Evolutionary conservation across 2,329 filamentous ascomycete genomes (phyloP).

Genomic region (Acrocalymma vagum): DNA sequence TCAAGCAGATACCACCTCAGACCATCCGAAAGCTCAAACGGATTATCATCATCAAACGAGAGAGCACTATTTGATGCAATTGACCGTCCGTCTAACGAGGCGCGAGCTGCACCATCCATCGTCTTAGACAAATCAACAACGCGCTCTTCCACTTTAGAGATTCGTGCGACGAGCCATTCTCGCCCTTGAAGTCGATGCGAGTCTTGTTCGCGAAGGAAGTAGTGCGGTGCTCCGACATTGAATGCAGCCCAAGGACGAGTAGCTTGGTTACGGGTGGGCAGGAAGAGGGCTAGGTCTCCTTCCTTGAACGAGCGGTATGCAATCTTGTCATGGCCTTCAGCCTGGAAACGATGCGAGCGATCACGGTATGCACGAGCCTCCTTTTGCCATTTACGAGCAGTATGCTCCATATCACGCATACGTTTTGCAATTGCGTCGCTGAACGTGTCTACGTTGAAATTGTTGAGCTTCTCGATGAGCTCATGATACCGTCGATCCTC

Average conservation of each 20-base stretch:
- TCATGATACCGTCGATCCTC: constrained; percentile 78
- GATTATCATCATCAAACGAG: constrained; percentile 87
- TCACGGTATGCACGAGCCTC: constrained; percentile 89
- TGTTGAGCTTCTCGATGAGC: constrained; percentile 76
- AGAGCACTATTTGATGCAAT: constrained; percentile 61
- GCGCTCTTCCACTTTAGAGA: constrained; percentile 88
- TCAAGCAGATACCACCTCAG: constrained; percentile 96
- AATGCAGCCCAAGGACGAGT: constrained; percentile 98
- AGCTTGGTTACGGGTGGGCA: constrained; percentile 93
- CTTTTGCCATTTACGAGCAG: constrained; percentile 91
- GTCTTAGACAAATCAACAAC: constrained; percentile 91
- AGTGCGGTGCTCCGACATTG: constrained; percentile 96
- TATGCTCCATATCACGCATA: constrained; percentile 91
- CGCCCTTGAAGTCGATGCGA: constrained; percentile 81
- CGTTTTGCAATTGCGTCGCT: constrained; percentile 86
- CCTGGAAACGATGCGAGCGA: constrained; percentile 80
- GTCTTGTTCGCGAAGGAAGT: constrained; percentile 94
- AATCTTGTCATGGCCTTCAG: constrained; percentile 94
- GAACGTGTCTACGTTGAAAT: constrained; percentile 85
- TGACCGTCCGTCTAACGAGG: constrained; percentile 54
- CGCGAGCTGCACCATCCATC: constrained; percentile 59
- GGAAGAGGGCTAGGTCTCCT: constrained; percentile 90
- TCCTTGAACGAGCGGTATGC: constrained; percentile 96
- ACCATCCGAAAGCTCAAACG: constrained; percentile 94
- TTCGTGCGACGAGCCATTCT: constrained; percentile 97